Conservation (phyloP, 495 filamentous ascomycete genomes). For the Podospora didyma region DNA sequence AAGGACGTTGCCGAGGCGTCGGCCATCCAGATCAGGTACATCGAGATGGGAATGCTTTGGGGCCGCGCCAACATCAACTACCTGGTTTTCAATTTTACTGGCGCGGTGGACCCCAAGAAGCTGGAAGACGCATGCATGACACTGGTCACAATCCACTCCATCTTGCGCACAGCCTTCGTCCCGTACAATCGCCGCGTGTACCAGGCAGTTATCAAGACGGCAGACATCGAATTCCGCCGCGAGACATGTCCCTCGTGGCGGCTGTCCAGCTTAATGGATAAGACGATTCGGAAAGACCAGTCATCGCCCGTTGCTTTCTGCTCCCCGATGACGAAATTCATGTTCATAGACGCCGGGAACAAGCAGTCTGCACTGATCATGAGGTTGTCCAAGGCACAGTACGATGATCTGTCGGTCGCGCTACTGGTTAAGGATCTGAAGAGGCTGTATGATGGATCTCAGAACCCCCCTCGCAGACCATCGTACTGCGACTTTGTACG, state of each 20-base stretch:
- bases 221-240: slow-evolving; percentile 36
- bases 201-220: slow-evolving; percentile 39
- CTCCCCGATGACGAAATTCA: slow-evolving; percentile 42
- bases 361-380: slow-evolving; percentile 43
- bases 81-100: slow-evolving; percentile 39
- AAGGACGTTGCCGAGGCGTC: slow-evolving; percentile 42
- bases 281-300: slow-evolving; percentile 40
- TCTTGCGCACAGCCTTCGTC: slow-evolving; percentile 42
- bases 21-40: slow-evolving; percentile 37
- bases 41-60: slow-evolving; percentile 44
- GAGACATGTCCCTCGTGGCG: slow-evolving; percentile 40
- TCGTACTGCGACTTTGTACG: slow-evolving; percentile 43
- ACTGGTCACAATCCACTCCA: slow-evolving; percentile 38
- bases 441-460: slow-evolving; percentile 35
- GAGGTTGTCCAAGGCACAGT: slow-evolving; percentile 44
- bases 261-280: slow-evolving; percentile 31
- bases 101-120: slow-evolving; percentile 35
- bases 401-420: slow-evolving; percentile 39
- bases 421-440: slow-evolving; percentile 41
- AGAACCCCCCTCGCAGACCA: slow-evolving; percentile 29
- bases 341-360: slow-evolving; percentile 40
- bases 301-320: slow-evolving; percentile 32
- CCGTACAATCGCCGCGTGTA: slow-evolving; percentile 40
- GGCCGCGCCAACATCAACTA: slow-evolving; percentile 40
- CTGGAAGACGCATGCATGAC: slow-evolving; percentile 40